Evolutionary conservation across 1,139 yeast genomes (phyloP), one percentile per base, ranked within the genome.

Genomic region (Debaryomyces nepalensis): DNA sequence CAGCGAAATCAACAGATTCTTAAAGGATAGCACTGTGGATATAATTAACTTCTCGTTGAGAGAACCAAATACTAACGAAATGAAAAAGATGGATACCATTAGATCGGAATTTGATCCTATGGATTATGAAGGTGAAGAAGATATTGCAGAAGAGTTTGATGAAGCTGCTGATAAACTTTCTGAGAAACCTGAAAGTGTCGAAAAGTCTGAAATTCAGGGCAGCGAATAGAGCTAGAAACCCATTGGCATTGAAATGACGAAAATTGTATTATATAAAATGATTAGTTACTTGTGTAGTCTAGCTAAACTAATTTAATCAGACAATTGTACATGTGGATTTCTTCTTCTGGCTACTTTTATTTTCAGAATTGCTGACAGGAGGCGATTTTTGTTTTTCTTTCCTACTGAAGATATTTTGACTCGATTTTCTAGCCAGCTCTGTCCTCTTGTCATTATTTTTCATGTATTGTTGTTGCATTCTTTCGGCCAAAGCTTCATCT

Each of bases 81-180:
- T 82, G 52, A 79, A 79, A 51, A 71, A 68, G 43, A 78, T 91
- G 73, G 95, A 88, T 61, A 75, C 74, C 44, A 62, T 73, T 29
- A 77, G 95, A 66, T 80, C 87, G 33, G 79, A 74, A 49, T 87
- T 70, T 56, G 96, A 87, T 66, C 93, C 95, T 39, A 84, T 87
- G 49, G 47, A 47, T 33, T 47, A 50, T 36, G 53, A 45, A 39
- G 49, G 45, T 18, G 49, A 46, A 37, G 49, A 41, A 12, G 50
- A 47, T 10, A 50, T 45, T 15, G 44, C 44, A 20, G 46, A 39
- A 16, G 47, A 40, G 32, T 43, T 35, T 6, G 32, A 35, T 9
- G 42, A 41, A 2, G 36, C 32, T 16, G 18, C 29, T 37, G 40
- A 19, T 20, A 7, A 29, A 16, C 34, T 20, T 19, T 5, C 22